Evolutionary conservation across 2,329 filamentous ascomycete species (phyloP), one percentile per base, ranked within the genome.

Genomic region (Fusarium nygamai): DNA sequence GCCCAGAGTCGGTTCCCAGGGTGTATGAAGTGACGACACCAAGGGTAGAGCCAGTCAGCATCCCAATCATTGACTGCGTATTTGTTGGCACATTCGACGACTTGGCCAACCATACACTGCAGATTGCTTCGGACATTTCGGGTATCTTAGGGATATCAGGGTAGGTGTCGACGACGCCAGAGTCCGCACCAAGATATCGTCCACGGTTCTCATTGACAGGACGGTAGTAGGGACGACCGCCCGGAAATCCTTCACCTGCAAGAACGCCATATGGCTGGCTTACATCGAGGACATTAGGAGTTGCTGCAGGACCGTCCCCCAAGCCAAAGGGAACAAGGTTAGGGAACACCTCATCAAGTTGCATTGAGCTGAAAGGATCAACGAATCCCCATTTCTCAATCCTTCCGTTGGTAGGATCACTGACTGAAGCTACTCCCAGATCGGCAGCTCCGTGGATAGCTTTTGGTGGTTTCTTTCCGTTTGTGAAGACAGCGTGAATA

Each of bases 21-120:
- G 94, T 92, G 83, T 96, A 98, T 0, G 94, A 88, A 2, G 94
- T 93, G 46, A 98, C 87, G 5, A 98, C 88, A 46, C 96, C 96
- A 16, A 94, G 88, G 7, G 95, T 94, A 27, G 95, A 96, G 11
- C 94, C 96, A 48, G 91, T 91, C 78, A 98, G 84, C 77, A 98
- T 94, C 9, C 94, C 95, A 62, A 97, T 85, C 80, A 96, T 87
- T 10, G 93, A 93, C 69, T 93, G 89, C 0, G 95, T 97, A 64
- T 91, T 86, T 16, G 89, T 88, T 19, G 93, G 91, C 36, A 98
- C 88, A 9, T 89, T 86, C 14, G 90, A 85, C 4, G 94, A 93
- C 80, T 98, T 98, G 41, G 95, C 94, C 73, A 98, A 92, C 96
- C 96, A 98, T 8, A 97, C 91, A 46, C 92, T 91, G 74, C 91